These are phyloP conservation scores for Botrytis hyacinthi DNA, from an alignment of 2,329 filamentous ascomycete species.

Conservation along the genomic window DNA sequence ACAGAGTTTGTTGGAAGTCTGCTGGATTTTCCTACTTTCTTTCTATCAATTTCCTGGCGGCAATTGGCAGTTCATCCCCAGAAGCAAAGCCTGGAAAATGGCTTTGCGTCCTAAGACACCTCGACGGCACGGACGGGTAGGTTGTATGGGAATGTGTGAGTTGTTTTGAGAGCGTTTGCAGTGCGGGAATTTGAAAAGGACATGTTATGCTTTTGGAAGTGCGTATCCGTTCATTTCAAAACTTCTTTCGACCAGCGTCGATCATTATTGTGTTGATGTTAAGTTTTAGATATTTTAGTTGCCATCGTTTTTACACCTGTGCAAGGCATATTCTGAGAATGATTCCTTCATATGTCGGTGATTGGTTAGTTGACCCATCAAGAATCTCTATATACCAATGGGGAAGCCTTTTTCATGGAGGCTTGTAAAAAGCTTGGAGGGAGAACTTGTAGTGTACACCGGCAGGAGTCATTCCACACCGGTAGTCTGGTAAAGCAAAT, in stretches of 20 bases:
- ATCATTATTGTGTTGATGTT: no score
- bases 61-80: fast-evolving
- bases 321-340: no score
- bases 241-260: fast-evolving
- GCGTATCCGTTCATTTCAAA: not conserved
- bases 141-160: not conserved
- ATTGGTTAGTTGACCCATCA: not conserved
- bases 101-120: not conserved
- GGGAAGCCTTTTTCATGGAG: not conserved
- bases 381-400: not conserved
- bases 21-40: no score
- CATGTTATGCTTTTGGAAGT: not conserved
- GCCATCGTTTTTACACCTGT: no score
- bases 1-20: no score
- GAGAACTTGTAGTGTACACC: not conserved
- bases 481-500: not conserved
- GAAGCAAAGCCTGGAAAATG: no score
- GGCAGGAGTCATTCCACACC: not conserved
- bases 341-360: no score
- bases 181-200: not conserved
- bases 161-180: not conserved
- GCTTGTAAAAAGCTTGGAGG: not conserved
- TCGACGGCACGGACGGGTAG: not conserved
- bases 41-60: no score
- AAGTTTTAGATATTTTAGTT: no score